Evolutionary conservation across 257 asterid genomes (phyloP).

Genomic region (Misopates orontium): DNA sequence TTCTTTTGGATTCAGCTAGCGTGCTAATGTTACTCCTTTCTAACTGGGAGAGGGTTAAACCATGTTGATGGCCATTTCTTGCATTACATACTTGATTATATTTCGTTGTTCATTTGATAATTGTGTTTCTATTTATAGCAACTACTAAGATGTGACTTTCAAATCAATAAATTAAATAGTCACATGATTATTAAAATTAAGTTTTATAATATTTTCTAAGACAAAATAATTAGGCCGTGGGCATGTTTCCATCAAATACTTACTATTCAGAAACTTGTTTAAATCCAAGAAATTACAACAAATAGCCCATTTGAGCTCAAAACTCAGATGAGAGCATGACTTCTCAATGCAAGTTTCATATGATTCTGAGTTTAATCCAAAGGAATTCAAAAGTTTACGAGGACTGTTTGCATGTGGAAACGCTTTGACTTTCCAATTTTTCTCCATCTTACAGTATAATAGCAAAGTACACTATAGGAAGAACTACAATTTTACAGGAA

Average conservation of each 20-base stretch:
- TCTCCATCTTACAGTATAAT: too few species aligned
- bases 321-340: too few species aligned
- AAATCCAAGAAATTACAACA: too few species aligned
- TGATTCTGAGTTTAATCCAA: too few species aligned
- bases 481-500: too few species aligned
- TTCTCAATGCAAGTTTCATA: too few species aligned
- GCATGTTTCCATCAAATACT: neutral
- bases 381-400: too few species aligned
- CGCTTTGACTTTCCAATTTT: too few species aligned
- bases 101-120: neutral
- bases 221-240: neutral
- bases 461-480: too few species aligned
- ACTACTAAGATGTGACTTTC: neutral
- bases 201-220: too few species aligned
- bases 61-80: neutral
- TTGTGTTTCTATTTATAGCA: neutral
- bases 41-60: neutral
- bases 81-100: neutral
- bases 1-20: neutral
- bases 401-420: too few species aligned
- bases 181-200: neutral
- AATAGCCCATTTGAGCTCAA: too few species aligned
- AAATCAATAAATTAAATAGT: neutral
- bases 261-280: neutral
- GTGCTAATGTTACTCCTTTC: neutral